These are phyloP conservation scores for Pinus albicaulis DNA, from an alignment of 75 land plant species.

Conservation along the genomic window DNA sequence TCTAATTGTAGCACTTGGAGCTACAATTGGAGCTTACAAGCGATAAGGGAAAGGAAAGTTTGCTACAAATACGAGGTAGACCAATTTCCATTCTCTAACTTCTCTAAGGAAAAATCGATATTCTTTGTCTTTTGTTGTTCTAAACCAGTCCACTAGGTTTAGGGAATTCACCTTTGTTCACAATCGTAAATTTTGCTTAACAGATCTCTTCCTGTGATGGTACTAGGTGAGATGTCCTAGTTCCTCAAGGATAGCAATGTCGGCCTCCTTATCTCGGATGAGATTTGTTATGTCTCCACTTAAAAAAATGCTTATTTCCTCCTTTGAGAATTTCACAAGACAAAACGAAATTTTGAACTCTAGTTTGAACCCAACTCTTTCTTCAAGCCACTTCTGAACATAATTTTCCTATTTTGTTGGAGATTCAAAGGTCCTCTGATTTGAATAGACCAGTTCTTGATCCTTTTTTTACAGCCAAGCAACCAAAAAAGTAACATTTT, in stretches of 20 bases:
- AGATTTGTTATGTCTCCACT: conserved; percentile 68
- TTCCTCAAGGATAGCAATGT: conserved; percentile 87
- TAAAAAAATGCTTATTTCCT: conserved; percentile 69
- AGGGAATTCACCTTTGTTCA: no score
- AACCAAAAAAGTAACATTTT: conserved; percentile 65
- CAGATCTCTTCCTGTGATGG: conserved; percentile 82
- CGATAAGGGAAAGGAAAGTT: no score
- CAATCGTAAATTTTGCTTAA: no score
- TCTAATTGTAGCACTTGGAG: no score
- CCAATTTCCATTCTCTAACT: no score
- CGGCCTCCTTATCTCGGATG: conserved; percentile 72
- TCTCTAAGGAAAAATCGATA: no score
- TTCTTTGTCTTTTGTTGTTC: no score
- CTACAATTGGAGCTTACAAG: no score
- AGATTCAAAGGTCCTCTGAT: conserved; percentile 46
- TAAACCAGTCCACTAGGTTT: no score
- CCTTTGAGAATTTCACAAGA: conserved; percentile 66
- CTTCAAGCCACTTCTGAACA: conserved; percentile 71
- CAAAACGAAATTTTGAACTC: conserved; percentile 57
- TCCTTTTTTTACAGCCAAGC: conserved; percentile 73
- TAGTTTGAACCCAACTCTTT: conserved; percentile 48
- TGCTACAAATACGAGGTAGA: no score
- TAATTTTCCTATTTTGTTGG: conserved; percentile 67
- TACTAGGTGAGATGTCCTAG: conserved; percentile 95
- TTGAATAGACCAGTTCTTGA: conserved; percentile 71